Percentiles rank a stretch among this genome's conserved stretches.
phyloP scores from a whole-genome alignment of 129 eudicot genomes.

The Tagetes patula region DNA sequence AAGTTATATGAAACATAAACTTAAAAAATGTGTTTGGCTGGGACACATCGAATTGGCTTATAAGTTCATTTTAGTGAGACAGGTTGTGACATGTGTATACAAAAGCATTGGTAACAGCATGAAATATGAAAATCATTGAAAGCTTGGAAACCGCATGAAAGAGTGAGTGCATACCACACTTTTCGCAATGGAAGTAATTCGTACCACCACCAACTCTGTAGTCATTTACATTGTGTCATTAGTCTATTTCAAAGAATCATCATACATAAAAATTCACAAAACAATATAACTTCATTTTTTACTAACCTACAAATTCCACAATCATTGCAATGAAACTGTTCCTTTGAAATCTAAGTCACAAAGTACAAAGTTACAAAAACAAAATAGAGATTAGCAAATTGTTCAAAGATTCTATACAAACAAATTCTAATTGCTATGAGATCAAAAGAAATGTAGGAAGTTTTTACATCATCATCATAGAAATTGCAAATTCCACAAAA shows the following conservation, averaged over 20 bases:
- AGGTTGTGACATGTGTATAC: not conserved
- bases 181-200: constrained; percentile 81
- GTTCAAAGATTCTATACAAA: not conserved
- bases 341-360: constrained; percentile 52
- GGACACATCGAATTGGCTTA: not conserved
- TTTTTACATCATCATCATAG: constrained; percentile 82
- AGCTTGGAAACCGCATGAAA: not conserved
- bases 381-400: not conserved
- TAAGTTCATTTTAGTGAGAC: not conserved
- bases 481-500: constrained; percentile 81
- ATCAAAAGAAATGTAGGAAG: not conserved
- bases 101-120: not conserved
- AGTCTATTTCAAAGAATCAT: constrained; percentile 7
- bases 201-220: constrained; percentile 85
- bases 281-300: constrained; percentile 1
- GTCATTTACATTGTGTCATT: constrained; percentile 19
- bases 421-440: not conserved
- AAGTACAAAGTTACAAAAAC: constrained; percentile 21
- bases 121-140: not conserved
- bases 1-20: not conserved
- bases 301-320: constrained; percentile 95
- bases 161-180: constrained; percentile 64
- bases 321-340: constrained; percentile 81
- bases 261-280: constrained; percentile 15
- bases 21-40: not conserved